Base-by-base conservation (phyloP, 352 stramenopile genomes). In the Phytophthora litchii region DNA sequence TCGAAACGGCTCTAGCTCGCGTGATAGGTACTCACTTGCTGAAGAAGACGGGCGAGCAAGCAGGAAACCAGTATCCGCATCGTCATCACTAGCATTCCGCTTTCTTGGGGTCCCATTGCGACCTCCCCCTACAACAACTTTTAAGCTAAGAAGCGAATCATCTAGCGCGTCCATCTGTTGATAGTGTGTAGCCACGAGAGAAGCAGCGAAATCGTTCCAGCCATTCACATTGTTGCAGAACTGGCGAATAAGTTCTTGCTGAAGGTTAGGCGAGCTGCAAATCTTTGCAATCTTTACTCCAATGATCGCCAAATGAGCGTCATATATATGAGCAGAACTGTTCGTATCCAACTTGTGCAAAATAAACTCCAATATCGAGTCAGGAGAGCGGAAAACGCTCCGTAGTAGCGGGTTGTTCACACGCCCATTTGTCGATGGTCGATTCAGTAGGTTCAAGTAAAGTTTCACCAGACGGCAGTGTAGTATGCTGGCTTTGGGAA, bases 241-340 rank as follows among this genome's bases (percentile, higher is more conserved):
- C 49, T 93, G 84, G 1, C 76, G 72, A 48, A 93, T 86, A 2
- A 93, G 60, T 57, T 93, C 82, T 49, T 93, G 84, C 23, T 91
- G 79, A 2, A 93, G 69, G 2, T 74, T 80, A 7, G 82, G 80
- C 0, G 82, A 79, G 40, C 80, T 91, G 43, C 83, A 91, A 44
- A 91, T 88, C 54, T 89, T 89, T 49, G 88, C 78, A 51, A 92
- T 91, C 29, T 91, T 91, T 3, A 92, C 80, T 2, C 80, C 83
- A 34, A 92, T 70, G 32, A 92, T 89, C 13, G 83, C 74, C 23
- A 92, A 52, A 60, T 92, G 83, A 10, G 80, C 74, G 29, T 91
- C 83, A 40, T 89, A 92, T 10, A 73, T 70, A 37, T 88, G 83
- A 6, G 60, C 70, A 16, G 69, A 70, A 7, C 59, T 54, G 29